Conservation (phyloP, 164 flowering plant species). For the Protea cynaroides region DNA sequence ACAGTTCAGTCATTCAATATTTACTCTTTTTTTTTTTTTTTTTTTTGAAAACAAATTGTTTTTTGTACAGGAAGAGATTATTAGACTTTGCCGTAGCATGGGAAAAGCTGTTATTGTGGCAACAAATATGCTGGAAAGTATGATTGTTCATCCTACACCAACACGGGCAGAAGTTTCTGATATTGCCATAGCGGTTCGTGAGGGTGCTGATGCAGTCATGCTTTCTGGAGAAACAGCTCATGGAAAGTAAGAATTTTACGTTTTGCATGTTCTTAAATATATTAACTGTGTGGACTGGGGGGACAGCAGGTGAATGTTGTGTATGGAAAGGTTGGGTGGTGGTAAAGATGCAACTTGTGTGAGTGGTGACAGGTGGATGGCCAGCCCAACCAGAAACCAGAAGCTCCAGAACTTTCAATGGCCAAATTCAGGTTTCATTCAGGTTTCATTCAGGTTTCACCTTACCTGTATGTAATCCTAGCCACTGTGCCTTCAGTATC, state of each 20-base stretch:
- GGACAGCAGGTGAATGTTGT: no score
- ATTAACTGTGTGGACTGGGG: no score
- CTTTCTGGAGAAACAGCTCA: conserved; percentile 96
- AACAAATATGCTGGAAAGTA: conserved; percentile 90
- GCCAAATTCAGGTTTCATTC: no score
- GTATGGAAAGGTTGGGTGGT: no score
- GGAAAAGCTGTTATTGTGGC: conserved; percentile 92
- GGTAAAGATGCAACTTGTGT: no score
- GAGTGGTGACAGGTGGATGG: no score
- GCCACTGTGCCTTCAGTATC: no score
- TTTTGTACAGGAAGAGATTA: conserved; percentile 69
- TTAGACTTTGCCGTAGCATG: conserved; percentile 74
- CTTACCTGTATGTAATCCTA: no score
- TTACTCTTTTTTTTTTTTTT: neutral
- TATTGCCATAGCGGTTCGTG: conserved; percentile 88
- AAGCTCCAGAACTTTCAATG: no score
- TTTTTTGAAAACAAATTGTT: neutral
- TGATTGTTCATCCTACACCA: conserved; percentile 94
- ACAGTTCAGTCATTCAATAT: neutral
- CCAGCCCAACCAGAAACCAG: no score
- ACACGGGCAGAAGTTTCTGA: conserved; percentile 94
- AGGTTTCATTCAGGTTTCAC: no score
- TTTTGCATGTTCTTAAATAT: neutral
- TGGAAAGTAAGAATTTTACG: conserved; percentile 62
- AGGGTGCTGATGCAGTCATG: conserved; percentile 94